Base-by-base conservation (phyloP, 2,329 filamentous ascomycete species). In the Trichoderma semiorbis region DNA sequence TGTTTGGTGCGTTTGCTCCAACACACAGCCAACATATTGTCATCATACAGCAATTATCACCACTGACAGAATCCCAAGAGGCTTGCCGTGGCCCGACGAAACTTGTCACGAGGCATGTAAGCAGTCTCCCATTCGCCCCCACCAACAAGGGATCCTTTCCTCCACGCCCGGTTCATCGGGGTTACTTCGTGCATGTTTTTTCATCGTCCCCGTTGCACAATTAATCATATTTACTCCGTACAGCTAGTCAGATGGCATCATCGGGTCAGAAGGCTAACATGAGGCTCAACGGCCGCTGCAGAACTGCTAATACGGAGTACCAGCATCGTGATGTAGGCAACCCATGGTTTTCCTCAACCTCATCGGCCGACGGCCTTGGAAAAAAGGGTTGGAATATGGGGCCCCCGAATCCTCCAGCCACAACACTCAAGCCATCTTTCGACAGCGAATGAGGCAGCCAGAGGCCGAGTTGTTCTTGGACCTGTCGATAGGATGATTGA, bases 401-500 rank as follows among this genome's bases (percentile, higher is more conserved):
- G 88, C 87, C 91, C 86, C 85, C 85, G 83, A 83, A 83, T 81
- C 75, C 75, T 82, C 80, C 80, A 83, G 84, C 84, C 84, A 85
- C 88, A 86, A 88, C 89, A 88, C 88, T 93, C 91, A 91, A 84
- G 77, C 74, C 75, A 62, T 75, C 86, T 87, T 86, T 83, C 84
- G 77, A 84, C 81, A 83, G 88, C 90, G 90, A 93, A 86, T 89
- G 88, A 87, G 88, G 89, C 87, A 86, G 84, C 84, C 83, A 83
- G 82, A 85, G 84, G 82, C 85, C 85, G 84, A 83, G 84, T 96
- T 88, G 79, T 82, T 97, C 91, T 97, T 82, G 93, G 91, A 96
- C 91, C 93, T 96, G 94, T 97, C 93, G 92, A 94, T 93, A 90
- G 92, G 92, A 95, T 86, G 83, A 93, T 92, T 90, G 88, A 92